Evolutionary conservation across 2,329 filamentous ascomycete species (phyloP).

Genomic region (Ophiocordyceps camponoti-floridani): DNA sequence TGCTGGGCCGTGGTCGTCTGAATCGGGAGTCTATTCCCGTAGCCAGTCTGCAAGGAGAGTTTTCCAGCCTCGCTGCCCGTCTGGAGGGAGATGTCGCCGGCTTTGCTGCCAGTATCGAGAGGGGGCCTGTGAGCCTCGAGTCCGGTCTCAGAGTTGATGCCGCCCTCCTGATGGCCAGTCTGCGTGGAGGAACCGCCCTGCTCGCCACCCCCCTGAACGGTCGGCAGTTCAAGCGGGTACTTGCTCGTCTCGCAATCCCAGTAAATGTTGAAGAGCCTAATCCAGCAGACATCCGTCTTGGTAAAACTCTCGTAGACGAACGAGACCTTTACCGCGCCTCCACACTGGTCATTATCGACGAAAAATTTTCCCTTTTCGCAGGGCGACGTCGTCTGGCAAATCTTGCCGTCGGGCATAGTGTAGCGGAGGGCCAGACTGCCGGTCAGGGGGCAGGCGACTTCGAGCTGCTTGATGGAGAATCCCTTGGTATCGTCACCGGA

Average conservation of each 20-base stretch:
- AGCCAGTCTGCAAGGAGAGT: too few species aligned
- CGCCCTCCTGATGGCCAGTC: too few species aligned
- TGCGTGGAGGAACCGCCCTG: too few species aligned
- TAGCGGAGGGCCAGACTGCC: constrained; percentile 74
- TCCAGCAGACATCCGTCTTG: constrained; percentile 37
- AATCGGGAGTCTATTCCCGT: too few species aligned
- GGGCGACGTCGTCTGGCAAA: constrained; percentile 58
- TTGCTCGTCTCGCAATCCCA: constrained; percentile 44
- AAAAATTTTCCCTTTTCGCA: constrained; percentile 52
- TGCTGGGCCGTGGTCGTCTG: too few species aligned
- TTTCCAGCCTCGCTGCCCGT: too few species aligned
- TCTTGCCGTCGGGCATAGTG: constrained; percentile 64
- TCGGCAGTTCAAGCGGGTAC: constrained; percentile 6
- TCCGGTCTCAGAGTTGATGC: too few species aligned
- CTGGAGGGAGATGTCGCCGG: too few species aligned
- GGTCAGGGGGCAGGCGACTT: constrained; percentile 58
- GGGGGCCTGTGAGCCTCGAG: too few species aligned
- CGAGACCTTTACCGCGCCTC: constrained; percentile 69
- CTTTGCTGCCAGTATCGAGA: too few species aligned
- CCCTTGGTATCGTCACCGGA: constrained; percentile 11
- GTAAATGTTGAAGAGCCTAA: constrained; percentile 21
- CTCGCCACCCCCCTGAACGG: not conserved
- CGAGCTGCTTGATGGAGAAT: constrained; percentile 62
- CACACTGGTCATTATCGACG: constrained; percentile 75
- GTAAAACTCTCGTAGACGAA: constrained; percentile 48